Base-by-base conservation (phyloP, 768 basidiomycete species). In the Auricularia cornea region DNA sequence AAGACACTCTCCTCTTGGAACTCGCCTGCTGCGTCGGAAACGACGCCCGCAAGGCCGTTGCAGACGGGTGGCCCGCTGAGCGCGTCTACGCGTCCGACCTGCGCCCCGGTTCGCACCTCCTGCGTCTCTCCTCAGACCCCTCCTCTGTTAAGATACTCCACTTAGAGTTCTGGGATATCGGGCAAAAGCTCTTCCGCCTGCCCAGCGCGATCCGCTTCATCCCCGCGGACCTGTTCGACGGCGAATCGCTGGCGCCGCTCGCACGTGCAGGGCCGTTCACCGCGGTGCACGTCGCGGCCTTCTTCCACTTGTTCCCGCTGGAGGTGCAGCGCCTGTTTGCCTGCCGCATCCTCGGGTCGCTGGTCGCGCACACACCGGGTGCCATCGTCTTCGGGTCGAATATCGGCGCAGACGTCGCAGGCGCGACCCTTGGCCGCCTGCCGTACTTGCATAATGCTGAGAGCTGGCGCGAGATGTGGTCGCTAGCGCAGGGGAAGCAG, bases 301-400 rank as follows among this genome's bases (percentile, higher is more conserved):
- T 66, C 52, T 66, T 66, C 56, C 66, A 66, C 30, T 31, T 66
- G 2, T 66, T 66, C 40, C 32, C 60, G 11, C 60, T 59, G 12
- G 61, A 62, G 8, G 18, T 59, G 32, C 66, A 66, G 38, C 12
- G 33, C 2, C 29, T 38, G 29, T 35, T 61, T 12, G 66, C 60
- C 20, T 28, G 26, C 6, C 60, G 33, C 41, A 38, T 64, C 4
- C 48, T 33, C 28, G n/a, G n/a, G n/a, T 35, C 63, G 10, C 57
- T 65, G 16, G 3, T 62, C 1, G 14, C 56, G 20, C 61, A 20
- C 10, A 35, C 56, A 32, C 60, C 51, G n/a, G 66, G 66, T 8
- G 48, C 60, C 16, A 59, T 64, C 16, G 35, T 66, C 35, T 66
- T 66, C 28, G 66, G 66, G 23, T 40, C 35, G 6, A 63, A 66